Evolutionary conservation across 75 land plant species (phyloP).

Genomic region (Cupressus sempervirens): DNA sequence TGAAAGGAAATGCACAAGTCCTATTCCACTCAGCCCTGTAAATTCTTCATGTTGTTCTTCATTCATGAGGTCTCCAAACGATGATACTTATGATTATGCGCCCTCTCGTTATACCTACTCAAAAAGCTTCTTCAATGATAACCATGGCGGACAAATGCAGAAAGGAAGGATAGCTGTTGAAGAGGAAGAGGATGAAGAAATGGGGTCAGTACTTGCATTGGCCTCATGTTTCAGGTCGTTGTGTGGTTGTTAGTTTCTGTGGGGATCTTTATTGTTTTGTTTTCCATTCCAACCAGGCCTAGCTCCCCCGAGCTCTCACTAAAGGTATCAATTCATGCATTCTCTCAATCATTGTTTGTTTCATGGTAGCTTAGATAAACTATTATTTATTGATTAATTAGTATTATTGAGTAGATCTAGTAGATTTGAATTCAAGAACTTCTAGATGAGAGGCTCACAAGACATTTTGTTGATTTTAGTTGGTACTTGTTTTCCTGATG

Average conservation of each 20-base stretch:
- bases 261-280: slow-evolving; percentile 41
- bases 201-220: slow-evolving; percentile 19
- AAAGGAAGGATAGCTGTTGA: not conserved
- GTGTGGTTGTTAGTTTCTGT: slow-evolving; percentile 47
- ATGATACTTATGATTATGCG: not conserved
- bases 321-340: slow-evolving; percentile 26
- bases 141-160: not conserved
- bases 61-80: not conserved
- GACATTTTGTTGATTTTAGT: too few species aligned
- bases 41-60: not conserved
- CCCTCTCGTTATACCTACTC: too few species aligned
- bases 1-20: not conserved
- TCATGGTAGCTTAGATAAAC: too few species aligned
- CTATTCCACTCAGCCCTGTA: not conserved
- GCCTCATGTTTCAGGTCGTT: slow-evolving; percentile 37
- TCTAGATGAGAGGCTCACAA: too few species aligned
- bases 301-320: slow-evolving; percentile 34
- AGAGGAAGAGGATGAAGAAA: slow-evolving; percentile 13
- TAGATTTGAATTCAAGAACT: too few species aligned
- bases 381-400: too few species aligned
- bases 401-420: too few species aligned
- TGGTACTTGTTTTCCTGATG: too few species aligned
- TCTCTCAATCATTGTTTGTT: too few species aligned
- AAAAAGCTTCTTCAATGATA: not conserved
- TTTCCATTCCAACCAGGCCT: slow-evolving; percentile 48